These are phyloP conservation scores for Colletotrichum echinochloae DNA, from an alignment of 2,329 filamentous ascomycete species.

Conservation along the genomic window DNA sequence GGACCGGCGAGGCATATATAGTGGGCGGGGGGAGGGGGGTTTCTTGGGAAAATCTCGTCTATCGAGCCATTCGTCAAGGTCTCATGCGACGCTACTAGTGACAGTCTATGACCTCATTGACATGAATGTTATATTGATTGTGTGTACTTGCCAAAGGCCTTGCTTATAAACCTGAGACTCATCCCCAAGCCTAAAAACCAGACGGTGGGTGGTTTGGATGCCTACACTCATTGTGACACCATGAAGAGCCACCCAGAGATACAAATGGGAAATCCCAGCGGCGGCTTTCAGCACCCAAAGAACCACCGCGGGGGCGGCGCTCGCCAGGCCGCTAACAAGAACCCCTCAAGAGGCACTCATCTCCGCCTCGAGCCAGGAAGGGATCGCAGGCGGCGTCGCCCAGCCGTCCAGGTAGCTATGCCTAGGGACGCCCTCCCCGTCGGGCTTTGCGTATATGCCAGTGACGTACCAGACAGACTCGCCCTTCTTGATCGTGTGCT, in stretches of 20 bases:
- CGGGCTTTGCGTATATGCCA: conserved; percentile 77
- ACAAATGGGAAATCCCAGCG: background rate
- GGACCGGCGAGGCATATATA: background rate
- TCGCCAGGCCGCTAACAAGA: background rate
- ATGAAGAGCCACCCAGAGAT: background rate
- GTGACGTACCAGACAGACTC: conserved; percentile 75
- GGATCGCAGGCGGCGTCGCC: conserved; percentile 68
- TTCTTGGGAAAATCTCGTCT: background rate
- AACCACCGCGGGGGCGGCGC: background rate
- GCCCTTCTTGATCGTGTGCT: conserved; percentile 69
- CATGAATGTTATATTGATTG: background rate
- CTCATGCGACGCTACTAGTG: background rate
- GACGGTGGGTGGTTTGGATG: background rate
- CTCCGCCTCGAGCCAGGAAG: conserved; percentile 69
- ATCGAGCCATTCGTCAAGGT: too few relatives aligned
- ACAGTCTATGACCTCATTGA: background rate
- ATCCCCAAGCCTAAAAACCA: background rate
- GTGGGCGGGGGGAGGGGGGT: background rate
- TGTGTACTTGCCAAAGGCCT: background rate
- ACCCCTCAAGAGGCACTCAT: conserved; percentile 51
- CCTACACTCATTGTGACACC: background rate
- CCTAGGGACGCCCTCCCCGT: conserved; percentile 62
- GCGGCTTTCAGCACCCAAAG: conserved; percentile 10
- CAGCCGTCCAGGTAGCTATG: conserved; percentile 70
- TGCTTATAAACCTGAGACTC: background rate